phyloP scores from a whole-genome alignment of 495 filamentous ascomycete species.

The Clohesyomyces aquaticus region DNA sequence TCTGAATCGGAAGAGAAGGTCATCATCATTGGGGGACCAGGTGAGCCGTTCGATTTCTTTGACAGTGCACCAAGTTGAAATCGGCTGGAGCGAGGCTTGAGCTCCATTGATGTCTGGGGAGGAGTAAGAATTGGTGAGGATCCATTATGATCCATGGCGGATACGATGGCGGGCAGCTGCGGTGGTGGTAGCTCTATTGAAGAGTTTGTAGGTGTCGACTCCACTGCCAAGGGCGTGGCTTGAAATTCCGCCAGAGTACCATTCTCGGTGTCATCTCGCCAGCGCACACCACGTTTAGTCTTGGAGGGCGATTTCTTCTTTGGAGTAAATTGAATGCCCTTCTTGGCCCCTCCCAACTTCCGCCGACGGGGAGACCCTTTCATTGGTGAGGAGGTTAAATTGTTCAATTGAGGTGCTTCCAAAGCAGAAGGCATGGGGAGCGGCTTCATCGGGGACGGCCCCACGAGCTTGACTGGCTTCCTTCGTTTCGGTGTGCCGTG shows the following conservation, averaged over 20 bases:
- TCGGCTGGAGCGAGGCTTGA: constrained; percentile 61
- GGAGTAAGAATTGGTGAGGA: constrained; percentile 61
- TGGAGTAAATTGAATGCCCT: constrained; percentile 79
- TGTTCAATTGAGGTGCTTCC: constrained; percentile 50
- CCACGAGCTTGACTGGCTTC: constrained; percentile 56
- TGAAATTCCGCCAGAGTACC: constrained; percentile 85
- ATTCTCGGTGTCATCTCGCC: constrained; percentile 87
- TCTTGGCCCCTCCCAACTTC: constrained; percentile 69
- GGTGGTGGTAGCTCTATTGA: constrained; percentile 50
- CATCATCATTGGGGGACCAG: constrained; percentile 37
- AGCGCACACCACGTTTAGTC: constrained; percentile 78
- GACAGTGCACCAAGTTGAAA: constrained; percentile 92
- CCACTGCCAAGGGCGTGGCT: constrained; percentile 74
- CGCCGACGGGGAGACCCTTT: constrained; percentile 82
- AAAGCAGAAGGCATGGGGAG: constrained; percentile 26
- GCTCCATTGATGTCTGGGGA: constrained; percentile 55
- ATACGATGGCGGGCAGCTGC: constrained; percentile 20
- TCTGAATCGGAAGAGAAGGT: constrained; percentile 63
- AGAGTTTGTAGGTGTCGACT: constrained; percentile 56
- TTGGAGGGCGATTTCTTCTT: constrained; percentile 73
- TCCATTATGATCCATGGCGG: constrained; percentile 45
- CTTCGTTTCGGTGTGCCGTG: constrained; percentile 74
- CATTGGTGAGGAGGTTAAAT: constrained; percentile 56
- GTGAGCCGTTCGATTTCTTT: constrained; percentile 68
- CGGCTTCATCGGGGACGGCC: constrained; percentile 44